These are phyloP conservation scores for Globisporangium heterothallicum DNA, from an alignment of 352 stramenopile genomes.

Conservation along the genomic window DNA sequence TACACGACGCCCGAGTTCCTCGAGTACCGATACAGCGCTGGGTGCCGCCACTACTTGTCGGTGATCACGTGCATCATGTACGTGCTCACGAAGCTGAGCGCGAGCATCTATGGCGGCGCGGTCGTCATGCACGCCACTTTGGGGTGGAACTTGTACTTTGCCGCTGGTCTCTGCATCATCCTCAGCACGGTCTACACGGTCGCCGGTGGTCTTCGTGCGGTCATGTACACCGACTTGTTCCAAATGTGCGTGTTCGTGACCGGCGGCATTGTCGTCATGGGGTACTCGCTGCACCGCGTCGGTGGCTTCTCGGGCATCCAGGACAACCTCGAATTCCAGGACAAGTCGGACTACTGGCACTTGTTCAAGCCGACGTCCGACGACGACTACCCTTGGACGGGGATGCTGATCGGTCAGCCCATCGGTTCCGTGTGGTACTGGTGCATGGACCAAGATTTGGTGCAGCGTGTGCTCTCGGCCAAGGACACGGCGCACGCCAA, in stretches of 20 bases:
- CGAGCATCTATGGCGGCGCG: constrained; percentile 60
- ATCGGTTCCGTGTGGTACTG: constrained; percentile 66
- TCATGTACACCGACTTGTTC: constrained; percentile 72
- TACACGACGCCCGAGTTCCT: constrained; percentile 55
- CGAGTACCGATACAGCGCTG: constrained; percentile 40
- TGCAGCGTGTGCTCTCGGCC: constrained; percentile 63
- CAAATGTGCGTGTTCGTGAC: constrained; percentile 64
- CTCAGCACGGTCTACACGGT: constrained; percentile 60
- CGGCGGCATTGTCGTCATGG: constrained; percentile 52
- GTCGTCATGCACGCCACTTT: constrained; percentile 57
- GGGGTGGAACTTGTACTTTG: constrained; percentile 53
- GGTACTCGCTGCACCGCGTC: constrained; percentile 46
- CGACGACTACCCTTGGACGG: constrained; percentile 60
- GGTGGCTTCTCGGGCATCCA: constrained; percentile 47
- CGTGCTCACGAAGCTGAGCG: constrained; percentile 62
- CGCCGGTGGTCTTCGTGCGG: constrained; percentile 46
- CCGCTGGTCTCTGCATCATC: constrained; percentile 38
- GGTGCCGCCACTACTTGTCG: constrained; percentile 52
- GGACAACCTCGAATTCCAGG: constrained; percentile 38
- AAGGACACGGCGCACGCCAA: constrained; percentile 63
- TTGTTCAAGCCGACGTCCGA: constrained; percentile 49
- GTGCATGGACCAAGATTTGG: constrained; percentile 69
- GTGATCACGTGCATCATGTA: constrained; percentile 62
- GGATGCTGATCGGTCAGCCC: constrained; percentile 61
- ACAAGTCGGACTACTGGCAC: constrained; percentile 39